phyloP scores from a whole-genome alignment of 2,329 filamentous ascomycete genomes.

The Myriangium duriaei region DNA sequence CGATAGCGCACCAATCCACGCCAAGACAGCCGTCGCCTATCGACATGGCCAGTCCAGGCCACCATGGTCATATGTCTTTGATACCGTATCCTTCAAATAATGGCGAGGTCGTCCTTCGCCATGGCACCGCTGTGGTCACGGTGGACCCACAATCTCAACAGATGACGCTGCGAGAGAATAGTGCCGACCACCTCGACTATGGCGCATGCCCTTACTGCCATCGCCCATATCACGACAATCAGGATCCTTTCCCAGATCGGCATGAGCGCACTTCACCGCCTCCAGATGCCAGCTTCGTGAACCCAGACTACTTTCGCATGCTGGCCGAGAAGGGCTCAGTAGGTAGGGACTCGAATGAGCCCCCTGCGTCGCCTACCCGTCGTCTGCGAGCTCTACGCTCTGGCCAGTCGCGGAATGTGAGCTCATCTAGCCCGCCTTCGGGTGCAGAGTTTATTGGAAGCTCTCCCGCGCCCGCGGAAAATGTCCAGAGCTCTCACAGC shows the following conservation, averaged over 20 bases:
- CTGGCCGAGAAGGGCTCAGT: conserved; percentile 50
- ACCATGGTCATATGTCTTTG: conserved; percentile 46
- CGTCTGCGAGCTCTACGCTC: conserved; percentile 24
- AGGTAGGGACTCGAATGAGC: conserved; percentile 35
- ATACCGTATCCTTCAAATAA: conserved; percentile 66
- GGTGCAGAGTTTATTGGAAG: conserved; percentile 38
- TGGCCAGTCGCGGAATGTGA: conserved; percentile 21
- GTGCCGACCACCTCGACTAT: conserved; percentile 42
- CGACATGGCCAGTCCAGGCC: conserved; percentile 14
- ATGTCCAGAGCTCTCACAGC: conserved; percentile 38
- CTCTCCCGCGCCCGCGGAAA: conserved; percentile 24
- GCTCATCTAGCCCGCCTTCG: conserved; percentile 29
- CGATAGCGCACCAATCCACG: too few species aligned
- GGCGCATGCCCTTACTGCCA: conserved; percentile 85
- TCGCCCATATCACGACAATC: conserved; percentile 50
- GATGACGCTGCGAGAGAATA: conserved; percentile 62
- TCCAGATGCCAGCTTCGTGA: conserved; percentile 57
- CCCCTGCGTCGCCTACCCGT: conserved; percentile 37
- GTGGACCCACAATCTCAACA: conserved; percentile 76
- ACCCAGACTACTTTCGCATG: conserved; percentile 92
- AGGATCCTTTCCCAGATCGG: conserved; percentile 20
- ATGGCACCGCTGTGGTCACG: conserved; percentile 84
- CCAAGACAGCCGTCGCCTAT: too few species aligned
- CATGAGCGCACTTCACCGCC: conserved; percentile 23
- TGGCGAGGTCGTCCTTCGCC: conserved; percentile 74